phyloP scores from a whole-genome alignment of 164 flowering plant species.

The Vitis vinifera region ASM3070453v1 NC_081806.1:2730001-2730500 shows the following conservation, averaged over 20 bases:
- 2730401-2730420: slow-evolving; percentile 30
- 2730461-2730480: slow-evolving; percentile 21
- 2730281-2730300: slow-evolving; percentile 4
- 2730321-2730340: slow-evolving; percentile 6
- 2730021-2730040: slow-evolving; percentile 9
- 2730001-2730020: slow-evolving; percentile 18
- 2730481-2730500: slow-evolving; percentile 5
- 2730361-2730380: slow-evolving; percentile 19
- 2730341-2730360: slow-evolving; percentile 4
- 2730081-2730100: slow-evolving; percentile 8
- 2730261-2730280: slow-evolving; percentile 5
- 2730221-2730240: too few species aligned
- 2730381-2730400: slow-evolving; percentile 46
- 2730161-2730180: slow-evolving; percentile 1
- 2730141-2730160: not conserved
- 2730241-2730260: too few species aligned
- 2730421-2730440: slow-evolving; percentile 34
- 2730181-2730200: slow-evolving; percentile 1
- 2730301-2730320: slow-evolving; percentile 2
- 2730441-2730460: slow-evolving; percentile 36
- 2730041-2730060: slow-evolving; percentile 10
- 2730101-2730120: not conserved
- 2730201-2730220: not conserved
- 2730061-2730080: not conserved
- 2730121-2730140: not conserved